Evolutionary conservation across 1,284 basidiomycete genomes (phyloP).

Genomic region (Apiotrichum gamsii): DNA sequence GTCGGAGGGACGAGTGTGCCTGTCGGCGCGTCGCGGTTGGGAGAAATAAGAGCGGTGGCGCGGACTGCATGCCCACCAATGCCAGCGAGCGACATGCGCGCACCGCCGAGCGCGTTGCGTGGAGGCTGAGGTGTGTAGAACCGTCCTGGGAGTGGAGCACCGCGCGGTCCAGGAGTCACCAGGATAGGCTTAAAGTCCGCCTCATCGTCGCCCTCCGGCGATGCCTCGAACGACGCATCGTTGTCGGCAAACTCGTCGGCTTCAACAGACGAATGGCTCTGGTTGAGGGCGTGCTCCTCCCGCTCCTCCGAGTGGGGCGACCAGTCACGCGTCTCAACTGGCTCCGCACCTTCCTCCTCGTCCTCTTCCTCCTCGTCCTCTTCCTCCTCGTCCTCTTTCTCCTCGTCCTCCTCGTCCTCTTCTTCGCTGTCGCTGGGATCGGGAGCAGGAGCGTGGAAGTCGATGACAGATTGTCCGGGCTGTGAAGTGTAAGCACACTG

Average conservation of each 20-base stretch:
- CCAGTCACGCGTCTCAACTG: not conserved
- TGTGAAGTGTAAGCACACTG: conserved; percentile 3
- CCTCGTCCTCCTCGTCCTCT: not conserved
- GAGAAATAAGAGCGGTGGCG: conserved; percentile 2
- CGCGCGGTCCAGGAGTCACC: not conserved
- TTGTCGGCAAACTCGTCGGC: not conserved
- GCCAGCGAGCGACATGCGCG: conserved; percentile 17
- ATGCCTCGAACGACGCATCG: conserved; percentile 3
- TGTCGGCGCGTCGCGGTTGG: not conserved
- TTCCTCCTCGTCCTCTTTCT: conserved; percentile 4
- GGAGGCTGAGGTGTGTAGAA: conserved; percentile 38
- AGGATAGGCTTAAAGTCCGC: not conserved
- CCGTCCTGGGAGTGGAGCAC: conserved; percentile 5
- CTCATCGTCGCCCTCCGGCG: conserved; percentile 1
- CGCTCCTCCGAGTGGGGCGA: not conserved
- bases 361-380: conserved; percentile 8
- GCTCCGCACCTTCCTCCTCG: not conserved
- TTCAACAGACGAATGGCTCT: too few relatives aligned
- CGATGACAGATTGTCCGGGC: conserved; percentile 24
- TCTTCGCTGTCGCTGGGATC: conserved; percentile 11
- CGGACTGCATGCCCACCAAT: conserved; percentile 18
- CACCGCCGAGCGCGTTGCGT: conserved; percentile 10
- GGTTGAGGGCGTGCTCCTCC: conserved; percentile 1
- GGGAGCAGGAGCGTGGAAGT: conserved; percentile 6
- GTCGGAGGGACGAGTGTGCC: conserved; percentile 9